phyloP scores from a whole-genome alignment of 2,329 filamentous ascomycete genomes.

The Aurifilum marmelostoma region DNA sequence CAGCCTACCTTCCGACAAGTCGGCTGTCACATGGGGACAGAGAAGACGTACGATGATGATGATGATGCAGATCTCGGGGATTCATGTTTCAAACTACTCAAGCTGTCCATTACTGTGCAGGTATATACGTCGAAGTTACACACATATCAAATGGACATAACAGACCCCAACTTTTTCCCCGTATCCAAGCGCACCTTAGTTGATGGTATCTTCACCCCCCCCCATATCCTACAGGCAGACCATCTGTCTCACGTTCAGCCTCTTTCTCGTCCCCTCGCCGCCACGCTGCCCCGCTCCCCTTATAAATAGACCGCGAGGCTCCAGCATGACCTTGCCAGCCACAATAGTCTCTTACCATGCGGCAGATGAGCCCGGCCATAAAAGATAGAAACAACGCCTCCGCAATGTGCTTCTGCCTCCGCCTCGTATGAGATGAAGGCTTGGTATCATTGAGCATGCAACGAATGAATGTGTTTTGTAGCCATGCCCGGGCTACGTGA shows the following conservation, averaged over 20 bases:
- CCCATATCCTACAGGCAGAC: constrained; percentile 8
- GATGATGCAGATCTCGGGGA: background rate
- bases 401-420: constrained; percentile 18
- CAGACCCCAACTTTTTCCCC: constrained; percentile 2
- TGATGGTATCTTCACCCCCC: background rate
- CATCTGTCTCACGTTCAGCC: background rate
- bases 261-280: background rate
- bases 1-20: background rate
- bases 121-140: constrained; percentile 15
- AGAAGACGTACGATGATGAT: background rate
- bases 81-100: constrained; percentile 17
- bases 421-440: constrained; percentile 18
- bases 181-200: background rate
- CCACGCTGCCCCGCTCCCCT: background rate
- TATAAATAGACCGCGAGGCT: background rate
- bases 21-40: background rate
- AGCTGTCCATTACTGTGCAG: background rate
- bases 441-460: constrained; percentile 28
- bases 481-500: constrained; percentile 23
- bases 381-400: constrained; percentile 16
- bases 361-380: constrained; percentile 5
- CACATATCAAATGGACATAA: constrained; percentile 13
- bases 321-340: constrained; percentile 4
- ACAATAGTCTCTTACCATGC: constrained; percentile 1
- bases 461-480: constrained; percentile 24